Conservation (phyloP, 345 rosid genomes). For the Eucalyptus lansdowneana region DNA sequence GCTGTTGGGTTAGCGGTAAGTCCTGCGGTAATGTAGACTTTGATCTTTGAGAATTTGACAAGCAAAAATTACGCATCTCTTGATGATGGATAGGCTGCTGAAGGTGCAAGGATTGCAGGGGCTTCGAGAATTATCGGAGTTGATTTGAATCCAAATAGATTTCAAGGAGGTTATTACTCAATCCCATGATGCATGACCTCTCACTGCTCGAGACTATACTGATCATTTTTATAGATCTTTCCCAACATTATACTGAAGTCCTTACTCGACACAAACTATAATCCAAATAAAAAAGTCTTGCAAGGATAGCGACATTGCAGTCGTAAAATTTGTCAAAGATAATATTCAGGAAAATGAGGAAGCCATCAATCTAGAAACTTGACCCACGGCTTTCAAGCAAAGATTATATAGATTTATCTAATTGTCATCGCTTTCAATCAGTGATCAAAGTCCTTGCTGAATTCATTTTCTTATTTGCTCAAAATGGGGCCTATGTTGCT, state of each 20-base stretch:
- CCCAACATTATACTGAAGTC: neutral
- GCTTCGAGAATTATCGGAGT: constrained; percentile 33
- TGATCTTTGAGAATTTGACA: neutral
- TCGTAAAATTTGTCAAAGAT: neutral
- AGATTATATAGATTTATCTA: neutral
- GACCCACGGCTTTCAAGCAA: neutral
- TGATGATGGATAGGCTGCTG: constrained; percentile 16
- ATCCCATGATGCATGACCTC: neutral
- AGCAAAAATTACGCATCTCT: neutral
- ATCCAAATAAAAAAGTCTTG: neutral
- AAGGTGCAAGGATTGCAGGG: constrained; percentile 28
- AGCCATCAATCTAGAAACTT: neutral
- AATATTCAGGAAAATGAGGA: neutral
- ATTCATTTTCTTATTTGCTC: neutral
- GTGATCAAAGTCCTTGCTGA: neutral
- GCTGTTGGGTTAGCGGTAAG: constrained; percentile 33
- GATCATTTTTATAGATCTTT: neutral
- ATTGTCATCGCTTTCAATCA: neutral
- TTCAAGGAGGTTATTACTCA: constrained; percentile 6
- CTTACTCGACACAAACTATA: neutral
- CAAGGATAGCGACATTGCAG: neutral
- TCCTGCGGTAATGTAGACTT: neutral
- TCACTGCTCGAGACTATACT: neutral
- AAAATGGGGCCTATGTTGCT: neutral
- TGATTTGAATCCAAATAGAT: constrained; percentile 11